Percentiles rank a stretch among this genome's conserved stretches.
These are phyloP conservation scores for Pseudogymnoascus sp. DNA, from an alignment of 2,329 filamentous ascomycete genomes.

Conservation along the genomic window DNA sequence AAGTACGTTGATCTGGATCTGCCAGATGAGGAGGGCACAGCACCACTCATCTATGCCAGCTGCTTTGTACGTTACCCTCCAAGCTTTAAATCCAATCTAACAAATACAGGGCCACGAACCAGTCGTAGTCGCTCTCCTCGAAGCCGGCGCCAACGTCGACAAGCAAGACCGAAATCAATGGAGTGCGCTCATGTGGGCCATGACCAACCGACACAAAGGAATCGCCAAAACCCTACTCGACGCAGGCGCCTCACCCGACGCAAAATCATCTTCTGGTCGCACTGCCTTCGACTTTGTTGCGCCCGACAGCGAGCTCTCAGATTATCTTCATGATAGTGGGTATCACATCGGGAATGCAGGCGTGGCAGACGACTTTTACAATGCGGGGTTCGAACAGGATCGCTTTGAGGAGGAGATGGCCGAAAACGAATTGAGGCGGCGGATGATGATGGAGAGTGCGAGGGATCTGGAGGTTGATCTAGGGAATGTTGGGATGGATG, in stretches of 20 bases:
- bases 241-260: constrained; percentile 88
- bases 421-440: constrained; percentile 87
- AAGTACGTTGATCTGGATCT: constrained; percentile 77
- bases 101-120: constrained; percentile 68
- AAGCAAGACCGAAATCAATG: constrained; percentile 93
- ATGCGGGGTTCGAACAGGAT: constrained; percentile 83
- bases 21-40: constrained; percentile 88
- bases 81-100: constrained; percentile 14
- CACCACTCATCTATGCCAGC: constrained; percentile 94
- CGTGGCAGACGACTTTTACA: constrained; percentile 86
- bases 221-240: constrained; percentile 92
- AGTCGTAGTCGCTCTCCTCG: constrained; percentile 76
- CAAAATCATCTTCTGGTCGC: constrained; percentile 87
- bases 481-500: constrained; percentile 91
- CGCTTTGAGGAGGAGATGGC: constrained; percentile 96
- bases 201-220: constrained; percentile 95
- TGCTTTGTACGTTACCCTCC: constrained; percentile 66
- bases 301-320: constrained; percentile 92
- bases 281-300: constrained; percentile 95
- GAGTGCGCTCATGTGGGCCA: constrained; percentile 99
- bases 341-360: constrained; percentile 80
- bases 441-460: constrained; percentile 99
- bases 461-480: constrained; percentile 94
- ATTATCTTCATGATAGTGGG: constrained; percentile 88
- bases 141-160: constrained; percentile 82